phyloP scores from a whole-genome alignment of 192 early-diverging fungal genomes.

The Ambispora gerdemannii region DNA sequence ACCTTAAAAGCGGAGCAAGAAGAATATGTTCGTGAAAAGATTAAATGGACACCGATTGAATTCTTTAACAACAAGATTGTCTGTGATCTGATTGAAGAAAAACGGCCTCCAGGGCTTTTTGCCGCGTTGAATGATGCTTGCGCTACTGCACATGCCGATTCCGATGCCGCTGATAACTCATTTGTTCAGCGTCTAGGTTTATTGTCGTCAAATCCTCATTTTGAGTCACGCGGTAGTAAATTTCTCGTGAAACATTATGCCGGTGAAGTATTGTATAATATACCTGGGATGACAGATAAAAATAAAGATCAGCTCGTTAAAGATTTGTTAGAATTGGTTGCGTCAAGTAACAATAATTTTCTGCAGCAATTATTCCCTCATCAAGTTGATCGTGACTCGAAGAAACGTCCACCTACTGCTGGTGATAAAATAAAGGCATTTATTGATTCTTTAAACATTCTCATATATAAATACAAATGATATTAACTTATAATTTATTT shows the following conservation, averaged over 20 bases:
- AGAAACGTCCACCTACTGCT: constrained; percentile 96
- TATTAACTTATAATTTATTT: not conserved
- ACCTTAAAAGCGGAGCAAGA: constrained; percentile 99
- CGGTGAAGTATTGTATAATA: constrained; percentile 90
- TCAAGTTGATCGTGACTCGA: constrained; percentile 78
- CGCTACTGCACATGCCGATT: constrained; percentile 93
- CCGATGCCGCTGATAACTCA: constrained; percentile 71
- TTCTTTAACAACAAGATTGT: constrained; percentile 99
- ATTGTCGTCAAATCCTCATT: constrained; percentile 70
- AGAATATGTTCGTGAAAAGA: constrained; percentile 94
- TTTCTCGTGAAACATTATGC: constrained; percentile 95
- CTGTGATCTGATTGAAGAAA: constrained; percentile 97
- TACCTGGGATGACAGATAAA: constrained; percentile 93
- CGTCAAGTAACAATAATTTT: constrained; percentile 74
- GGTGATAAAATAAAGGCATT: constrained; percentile 88
- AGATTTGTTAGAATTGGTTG: constrained; percentile 86
- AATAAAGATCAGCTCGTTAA: constrained; percentile 96
- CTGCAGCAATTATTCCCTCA: constrained; percentile 86
- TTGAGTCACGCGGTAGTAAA: constrained; percentile 64
- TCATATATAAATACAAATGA: not conserved
- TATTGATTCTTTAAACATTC: not conserved
- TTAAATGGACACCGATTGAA: constrained; percentile 98
- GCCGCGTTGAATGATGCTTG: constrained; percentile 96
- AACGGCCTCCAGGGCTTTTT: constrained; percentile 89
- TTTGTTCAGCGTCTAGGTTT: constrained; percentile 65